A percentile compares a stretch with the other conserved stretches of the same genome.
phyloP scores from a whole-genome alignment of 129 eudicot species.

The Helichrysum umbraculigerum region DNA sequence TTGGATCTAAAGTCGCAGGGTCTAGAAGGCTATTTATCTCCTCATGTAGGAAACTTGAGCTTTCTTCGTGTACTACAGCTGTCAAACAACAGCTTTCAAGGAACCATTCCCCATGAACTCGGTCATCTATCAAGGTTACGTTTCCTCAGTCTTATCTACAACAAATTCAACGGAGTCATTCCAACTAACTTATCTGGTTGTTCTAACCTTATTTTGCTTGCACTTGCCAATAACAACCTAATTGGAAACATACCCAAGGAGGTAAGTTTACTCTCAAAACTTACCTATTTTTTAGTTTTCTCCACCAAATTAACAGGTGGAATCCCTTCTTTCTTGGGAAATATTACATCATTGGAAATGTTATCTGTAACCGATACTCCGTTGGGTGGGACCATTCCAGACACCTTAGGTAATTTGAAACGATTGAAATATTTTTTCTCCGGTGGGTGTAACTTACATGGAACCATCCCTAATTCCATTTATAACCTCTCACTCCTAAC shows the following conservation, averaged over 20 bases:
- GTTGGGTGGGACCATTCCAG: slow-evolving; percentile 14
- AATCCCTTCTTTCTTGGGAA: slow-evolving; percentile 19
- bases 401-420: not conserved
- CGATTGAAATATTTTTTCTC: not conserved
- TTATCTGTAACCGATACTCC: not conserved
- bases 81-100: too few relatives aligned
- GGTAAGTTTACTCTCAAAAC: too few relatives aligned
- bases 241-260: too few relatives aligned
- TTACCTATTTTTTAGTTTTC: too few relatives aligned
- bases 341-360: not conserved
- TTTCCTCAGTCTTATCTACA: too few relatives aligned
- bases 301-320: not conserved
- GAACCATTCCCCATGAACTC: too few relatives aligned
- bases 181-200: too few relatives aligned
- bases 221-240: too few relatives aligned
- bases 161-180: too few relatives aligned
- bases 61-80: too few relatives aligned
- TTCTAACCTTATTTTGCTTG: too few relatives aligned
- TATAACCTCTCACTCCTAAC: slow-evolving; percentile 1
- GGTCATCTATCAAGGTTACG: too few relatives aligned
- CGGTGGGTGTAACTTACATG: not conserved
- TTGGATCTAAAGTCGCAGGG: not conserved
- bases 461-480: not conserved
- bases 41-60: not conserved
- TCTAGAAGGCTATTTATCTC: not conserved